These are phyloP conservation scores for Penicillium sp. DNA, from an alignment of 2,329 filamentous ascomycete species.

Conservation along the genomic window DNA sequence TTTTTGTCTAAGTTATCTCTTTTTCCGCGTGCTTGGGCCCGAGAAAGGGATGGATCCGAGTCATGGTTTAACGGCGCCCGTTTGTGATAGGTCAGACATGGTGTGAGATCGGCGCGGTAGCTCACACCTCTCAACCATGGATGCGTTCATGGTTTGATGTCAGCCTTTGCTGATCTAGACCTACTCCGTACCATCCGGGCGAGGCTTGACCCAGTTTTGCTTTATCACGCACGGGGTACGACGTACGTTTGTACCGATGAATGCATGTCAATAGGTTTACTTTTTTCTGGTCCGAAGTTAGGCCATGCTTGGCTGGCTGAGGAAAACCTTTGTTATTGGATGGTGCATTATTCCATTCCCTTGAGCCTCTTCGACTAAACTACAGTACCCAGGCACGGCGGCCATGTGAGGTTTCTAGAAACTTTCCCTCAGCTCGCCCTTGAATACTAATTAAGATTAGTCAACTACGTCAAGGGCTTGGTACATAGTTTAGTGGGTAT, in stretches of 20 bases:
- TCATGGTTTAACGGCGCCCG: background rate
- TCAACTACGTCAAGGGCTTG: background rate
- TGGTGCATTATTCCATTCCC: background rate
- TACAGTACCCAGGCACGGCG: background rate
- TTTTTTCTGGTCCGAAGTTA: background rate
- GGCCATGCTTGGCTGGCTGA: background rate
- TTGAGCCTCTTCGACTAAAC: background rate
- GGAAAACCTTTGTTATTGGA: background rate
- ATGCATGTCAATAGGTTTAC: background rate
- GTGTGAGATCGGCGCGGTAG: background rate
- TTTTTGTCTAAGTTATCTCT: background rate
- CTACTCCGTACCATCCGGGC: background rate
- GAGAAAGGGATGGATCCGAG: background rate
- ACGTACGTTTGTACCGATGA: background rate
- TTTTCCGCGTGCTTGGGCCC: background rate
- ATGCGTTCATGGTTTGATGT: slow-evolving; percentile 13
- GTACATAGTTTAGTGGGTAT: background rate
- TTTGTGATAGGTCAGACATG: slow-evolving; percentile 1
- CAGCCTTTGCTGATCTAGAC: slow-evolving; percentile 9
- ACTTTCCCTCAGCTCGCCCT: background rate
- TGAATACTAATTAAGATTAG: background rate
- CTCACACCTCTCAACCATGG: slow-evolving; percentile 3
- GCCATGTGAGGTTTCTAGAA: background rate
- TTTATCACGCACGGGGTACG: background rate
- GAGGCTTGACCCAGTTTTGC: background rate